These are phyloP conservation scores for Symbiodinium natans DNA, from an alignment of 73 alveolate genomes.

Conservation along the genomic window DNA sequence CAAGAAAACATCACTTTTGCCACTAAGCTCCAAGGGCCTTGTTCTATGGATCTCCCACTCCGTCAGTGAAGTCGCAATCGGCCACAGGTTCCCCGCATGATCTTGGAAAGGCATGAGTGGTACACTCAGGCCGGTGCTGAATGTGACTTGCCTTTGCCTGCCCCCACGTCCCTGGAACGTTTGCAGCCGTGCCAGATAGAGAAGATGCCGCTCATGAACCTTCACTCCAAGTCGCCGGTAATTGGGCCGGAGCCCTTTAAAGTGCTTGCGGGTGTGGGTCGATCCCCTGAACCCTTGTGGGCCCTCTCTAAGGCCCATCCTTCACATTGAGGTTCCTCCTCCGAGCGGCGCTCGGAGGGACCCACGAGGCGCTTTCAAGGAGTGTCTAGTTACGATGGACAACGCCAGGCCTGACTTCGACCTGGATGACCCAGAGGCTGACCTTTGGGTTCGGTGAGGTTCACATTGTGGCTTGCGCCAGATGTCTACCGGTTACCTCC, in stretches of 20 bases:
- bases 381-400: not conserved
- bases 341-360: slow-evolving; percentile 25
- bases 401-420: slow-evolving; percentile 64
- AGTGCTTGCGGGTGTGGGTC: not conserved
- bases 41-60: not conserved
- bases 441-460: too few species aligned
- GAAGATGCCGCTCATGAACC: slow-evolving; percentile 54
- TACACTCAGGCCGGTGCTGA: slow-evolving; percentile 27
- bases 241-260: not conserved
- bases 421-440: slow-evolving; percentile 70
- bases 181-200: not conserved
- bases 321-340: slow-evolving; percentile 66
- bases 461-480: too few species aligned
- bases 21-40: not conserved
- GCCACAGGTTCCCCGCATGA: slow-evolving; percentile 55
- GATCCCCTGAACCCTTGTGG: not conserved
- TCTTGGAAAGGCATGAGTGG: slow-evolving; percentile 67
- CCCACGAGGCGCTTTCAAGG: too few species aligned
- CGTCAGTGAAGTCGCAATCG: not conserved
- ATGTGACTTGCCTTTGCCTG: not conserved
- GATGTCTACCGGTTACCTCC: too few species aligned
- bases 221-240: slow-evolving; percentile 34
- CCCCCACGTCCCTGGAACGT: not conserved
- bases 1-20: too few species aligned
- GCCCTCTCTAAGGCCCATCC: slow-evolving; percentile 20